Base-by-base conservation (phyloP, 805 yeast genomes). In the Ogataea salicorniae region DNA sequence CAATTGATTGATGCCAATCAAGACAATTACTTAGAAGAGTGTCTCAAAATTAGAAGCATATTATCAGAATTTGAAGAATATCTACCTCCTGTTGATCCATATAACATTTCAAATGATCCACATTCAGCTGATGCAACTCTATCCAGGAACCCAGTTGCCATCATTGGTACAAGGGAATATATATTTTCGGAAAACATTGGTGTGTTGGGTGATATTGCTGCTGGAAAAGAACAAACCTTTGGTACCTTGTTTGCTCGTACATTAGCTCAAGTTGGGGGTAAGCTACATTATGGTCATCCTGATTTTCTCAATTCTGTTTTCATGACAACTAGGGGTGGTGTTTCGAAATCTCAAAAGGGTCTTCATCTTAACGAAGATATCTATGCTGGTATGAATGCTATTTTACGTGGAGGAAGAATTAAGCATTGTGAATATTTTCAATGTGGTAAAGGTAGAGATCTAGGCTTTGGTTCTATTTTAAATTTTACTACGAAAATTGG, bases 291-390 rank as follows among this genome's bases (percentile, higher is more conserved):
- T 69, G 95, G 95, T 7, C 95, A 87, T 63, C 95, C 95, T 34
- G 95, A 87, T 67, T 84, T 87, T 67, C 69, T 87, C 58, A 85
- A 86, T 57, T 76, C 81, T 11, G 71, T 84, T 1, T 87, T 83
- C 62, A 84, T 87, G 91, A 79, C 87, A 4, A 86, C 94, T 2
- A 72, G 95, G 67, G 95, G 95, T 33, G 95, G 95, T 47, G 89
- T 86, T 23, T 86, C 94, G 0, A 87, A 87, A 62, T 90, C 92
- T 11, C 94, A 87, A 61, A 82, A 81, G 57, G 92, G 94, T 6
- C 71, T 87, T 50, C 94, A 87, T 63, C 73, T 87, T 62, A 87
- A 87, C 63, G 95, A 87, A 65, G 95, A 87, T 68, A 86, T 87
- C 43, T 87, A 85, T 64, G 94, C 94, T 22, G 95, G 94, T 46